Evolutionary conservation across 768 basidiomycete genomes (phyloP).

Genomic region (Agaricus sinodeliciosus): DNA sequence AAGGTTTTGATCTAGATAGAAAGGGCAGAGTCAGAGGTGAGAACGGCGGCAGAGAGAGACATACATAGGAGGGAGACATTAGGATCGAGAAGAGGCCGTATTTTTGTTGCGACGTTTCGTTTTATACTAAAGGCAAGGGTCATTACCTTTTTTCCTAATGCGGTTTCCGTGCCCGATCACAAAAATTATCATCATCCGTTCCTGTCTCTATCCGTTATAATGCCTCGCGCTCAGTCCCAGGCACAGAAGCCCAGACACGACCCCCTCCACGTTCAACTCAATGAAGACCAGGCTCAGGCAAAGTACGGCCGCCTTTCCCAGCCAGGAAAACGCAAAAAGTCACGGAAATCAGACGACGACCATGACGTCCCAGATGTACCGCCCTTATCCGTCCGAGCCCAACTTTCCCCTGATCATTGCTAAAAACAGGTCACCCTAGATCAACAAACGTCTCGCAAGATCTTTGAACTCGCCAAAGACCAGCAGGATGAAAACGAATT

Average conservation of each 20-base stretch:
- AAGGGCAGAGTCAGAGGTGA: conserved; percentile 10
- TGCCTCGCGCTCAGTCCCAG: conserved; percentile 60
- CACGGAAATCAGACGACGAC: conserved; percentile 40
- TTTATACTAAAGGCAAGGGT: not conserved
- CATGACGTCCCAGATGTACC: conserved; percentile 47
- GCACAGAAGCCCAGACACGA: conserved; percentile 68
- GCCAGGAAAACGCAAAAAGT: conserved; percentile 70
- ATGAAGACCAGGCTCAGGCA: conserved; percentile 66
- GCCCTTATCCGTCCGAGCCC: conserved; percentile 10
- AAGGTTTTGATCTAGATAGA: conserved; percentile 48
- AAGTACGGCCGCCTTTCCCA: conserved; percentile 76
- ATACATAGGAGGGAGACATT: conserved; percentile 22
- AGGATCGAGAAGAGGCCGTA: conserved; percentile 8
- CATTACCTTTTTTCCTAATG: not conserved
- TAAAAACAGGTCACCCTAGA: conserved; percentile 58
- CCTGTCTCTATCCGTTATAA: conserved; percentile 21
- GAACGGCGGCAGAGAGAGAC: conserved; percentile 11
- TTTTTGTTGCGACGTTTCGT: not conserved
- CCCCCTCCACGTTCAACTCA: conserved; percentile 79
- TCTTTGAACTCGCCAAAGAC: conserved; percentile 86
- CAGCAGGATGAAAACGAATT: conserved; percentile 88
- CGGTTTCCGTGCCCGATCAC: conserved; percentile 17
- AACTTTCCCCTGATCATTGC: conserved; percentile 9
- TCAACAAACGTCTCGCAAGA: conserved; percentile 75
- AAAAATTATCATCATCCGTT: conserved; percentile 12